Conservation (phyloP, 306 rosid species). For the Pyrus communis region DNA sequence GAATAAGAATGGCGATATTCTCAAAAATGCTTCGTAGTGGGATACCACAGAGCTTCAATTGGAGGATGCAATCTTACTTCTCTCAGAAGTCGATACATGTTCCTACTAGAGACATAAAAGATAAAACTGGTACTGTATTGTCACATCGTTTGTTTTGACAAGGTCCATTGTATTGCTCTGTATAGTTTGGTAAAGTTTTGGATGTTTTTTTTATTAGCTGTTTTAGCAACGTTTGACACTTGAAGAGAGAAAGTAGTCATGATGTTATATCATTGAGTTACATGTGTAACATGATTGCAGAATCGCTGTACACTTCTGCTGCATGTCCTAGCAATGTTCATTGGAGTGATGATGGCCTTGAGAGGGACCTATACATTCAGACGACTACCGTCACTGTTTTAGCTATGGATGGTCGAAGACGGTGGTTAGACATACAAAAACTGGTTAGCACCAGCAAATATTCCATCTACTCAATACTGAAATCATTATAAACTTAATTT, state of each 20-base stretch:
- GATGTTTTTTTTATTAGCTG: background rate
- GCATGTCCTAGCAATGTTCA: slow-evolving; percentile 62
- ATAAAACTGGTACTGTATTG: slow-evolving; percentile 46
- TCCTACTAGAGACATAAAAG: slow-evolving; percentile 39
- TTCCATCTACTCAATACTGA: slow-evolving; percentile 8
- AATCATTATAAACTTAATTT: background rate
- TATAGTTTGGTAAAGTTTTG: background rate
- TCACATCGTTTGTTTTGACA: background rate
- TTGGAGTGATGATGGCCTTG: slow-evolving; percentile 92
- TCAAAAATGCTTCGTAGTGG: slow-evolving; percentile 88
- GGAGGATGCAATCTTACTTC: slow-evolving; percentile 42
- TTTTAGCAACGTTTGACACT: background rate
- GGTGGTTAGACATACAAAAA: slow-evolving; percentile 93
- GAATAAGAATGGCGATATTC: slow-evolving; percentile 52
- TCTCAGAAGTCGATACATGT: slow-evolving; percentile 34
- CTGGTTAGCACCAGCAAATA: slow-evolving; percentile 45
- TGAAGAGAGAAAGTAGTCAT: background rate
- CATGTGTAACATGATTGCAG: slow-evolving; percentile 34
- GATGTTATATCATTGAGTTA: background rate
- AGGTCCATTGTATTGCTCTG: background rate
- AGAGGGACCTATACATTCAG: slow-evolving; percentile 81
- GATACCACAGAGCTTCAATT: slow-evolving; percentile 57
- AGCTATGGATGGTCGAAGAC: slow-evolving; percentile 99
- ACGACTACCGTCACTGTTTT: slow-evolving; percentile 69
- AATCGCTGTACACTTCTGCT: slow-evolving; percentile 36